Percentiles rank a stretch among this genome's conserved stretches.
Conservation (phyloP, 75 land plant species). For the Sequoia sempervirens region DNA sequence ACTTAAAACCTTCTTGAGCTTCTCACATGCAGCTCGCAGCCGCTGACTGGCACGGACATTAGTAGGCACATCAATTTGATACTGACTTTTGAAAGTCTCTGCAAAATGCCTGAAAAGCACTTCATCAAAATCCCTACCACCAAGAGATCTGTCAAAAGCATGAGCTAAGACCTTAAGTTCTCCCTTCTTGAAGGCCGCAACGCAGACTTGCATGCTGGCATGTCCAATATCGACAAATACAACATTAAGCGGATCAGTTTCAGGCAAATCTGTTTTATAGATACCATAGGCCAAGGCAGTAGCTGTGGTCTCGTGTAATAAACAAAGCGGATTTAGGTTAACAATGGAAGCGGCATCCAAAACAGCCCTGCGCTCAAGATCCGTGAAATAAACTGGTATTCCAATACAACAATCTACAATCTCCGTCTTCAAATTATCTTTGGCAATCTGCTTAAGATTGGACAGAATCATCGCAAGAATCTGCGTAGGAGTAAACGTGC, state of each 20-base stretch:
- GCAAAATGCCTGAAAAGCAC: constrained; percentile 47
- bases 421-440: constrained; percentile 38
- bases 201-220: constrained; percentile 60
- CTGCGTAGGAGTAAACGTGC: constrained; percentile 42
- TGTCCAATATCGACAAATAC: constrained; percentile 60
- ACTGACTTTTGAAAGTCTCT: constrained; percentile 37
- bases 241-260: constrained; percentile 47
- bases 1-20: constrained; percentile 55
- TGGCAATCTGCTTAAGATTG: constrained; percentile 43
- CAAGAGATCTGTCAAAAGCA: constrained; percentile 40
- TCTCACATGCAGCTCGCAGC: constrained; percentile 51
- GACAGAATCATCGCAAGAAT: constrained; percentile 45
- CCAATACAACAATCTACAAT: constrained; percentile 61
- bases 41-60: constrained; percentile 42
- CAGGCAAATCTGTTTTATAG: constrained; percentile 65
- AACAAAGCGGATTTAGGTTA: constrained; percentile 32
- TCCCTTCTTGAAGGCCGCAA: constrained; percentile 55
- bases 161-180: constrained; percentile 42
- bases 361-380: constrained; percentile 46
- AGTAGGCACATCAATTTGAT: constrained; percentile 42
- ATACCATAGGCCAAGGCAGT: constrained; percentile 59
- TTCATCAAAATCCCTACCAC: constrained; percentile 63
- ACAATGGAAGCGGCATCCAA: constrained; percentile 55
- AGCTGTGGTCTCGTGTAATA: constrained; percentile 57
- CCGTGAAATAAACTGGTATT: constrained; percentile 48